A percentile compares a stretch with the other conserved stretches of the same genome.
Evolutionary conservation across 2,329 filamentous ascomycete genomes (phyloP).

Genomic region (Aspergillus sp.): DNA sequence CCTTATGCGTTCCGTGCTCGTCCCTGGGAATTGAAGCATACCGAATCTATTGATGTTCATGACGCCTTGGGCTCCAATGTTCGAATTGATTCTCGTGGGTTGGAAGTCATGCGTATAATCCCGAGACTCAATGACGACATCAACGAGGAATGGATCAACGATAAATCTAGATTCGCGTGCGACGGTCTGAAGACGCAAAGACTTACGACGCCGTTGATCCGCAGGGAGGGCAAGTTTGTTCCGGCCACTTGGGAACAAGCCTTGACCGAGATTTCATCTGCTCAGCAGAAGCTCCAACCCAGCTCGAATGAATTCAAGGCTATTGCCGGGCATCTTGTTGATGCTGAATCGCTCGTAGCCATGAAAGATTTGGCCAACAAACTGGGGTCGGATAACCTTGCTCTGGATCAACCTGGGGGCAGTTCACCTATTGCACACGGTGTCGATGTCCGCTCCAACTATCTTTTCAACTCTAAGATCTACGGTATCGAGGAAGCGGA

Average conservation of each 20-base stretch:
- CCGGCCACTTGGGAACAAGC: slow-evolving; percentile 95
- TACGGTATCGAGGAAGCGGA: slow-evolving; percentile 91
- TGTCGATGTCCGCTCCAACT: slow-evolving; percentile 88
- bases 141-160: slow-evolving; percentile 99
- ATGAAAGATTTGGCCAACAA: slow-evolving; percentile 97
- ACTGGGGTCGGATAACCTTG: slow-evolving; percentile 91
- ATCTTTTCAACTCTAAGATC: slow-evolving; percentile 93
- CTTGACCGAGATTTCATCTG: slow-evolving; percentile 74
- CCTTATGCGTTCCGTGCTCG: slow-evolving; percentile 95
- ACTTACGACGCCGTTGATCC: slow-evolving; percentile 84
- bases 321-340: slow-evolving; percentile 81
- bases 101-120: slow-evolving; percentile 92
- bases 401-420: slow-evolving; percentile 81
- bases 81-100: slow-evolving; percentile 81
- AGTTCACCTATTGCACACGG: slow-evolving; percentile 82
- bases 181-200: slow-evolving; percentile 95
- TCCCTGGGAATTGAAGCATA: slow-evolving; percentile 95
- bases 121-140: slow-evolving; percentile 94
- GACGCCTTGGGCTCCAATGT: slow-evolving; percentile 93
- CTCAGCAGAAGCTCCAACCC: slow-evolving; percentile 70
- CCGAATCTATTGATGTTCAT: slow-evolving; percentile 90
- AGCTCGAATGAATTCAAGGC: slow-evolving; percentile 94
- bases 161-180: slow-evolving; percentile 94
- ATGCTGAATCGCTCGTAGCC: slow-evolving; percentile 88
- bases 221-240: slow-evolving; percentile 82